Evolutionary conservation across 306 rosid genomes (phyloP), one percentile per base, ranked within the genome.

Genomic region (Cajanus cajan): DNA sequence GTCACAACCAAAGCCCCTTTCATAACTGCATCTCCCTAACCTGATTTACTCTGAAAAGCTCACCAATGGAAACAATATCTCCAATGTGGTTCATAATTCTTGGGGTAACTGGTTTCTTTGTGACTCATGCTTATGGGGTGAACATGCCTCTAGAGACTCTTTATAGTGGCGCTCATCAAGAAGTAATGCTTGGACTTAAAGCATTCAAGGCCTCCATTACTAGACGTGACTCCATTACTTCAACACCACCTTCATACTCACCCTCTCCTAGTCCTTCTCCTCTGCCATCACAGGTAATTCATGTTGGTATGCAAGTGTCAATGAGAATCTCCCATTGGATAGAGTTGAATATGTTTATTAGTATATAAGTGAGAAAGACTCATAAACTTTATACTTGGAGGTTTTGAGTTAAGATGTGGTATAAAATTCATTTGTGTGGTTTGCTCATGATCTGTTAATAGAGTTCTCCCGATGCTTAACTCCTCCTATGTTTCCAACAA

Each of bases 131-230:
- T 18, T 50, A 52, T 61, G 87, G 71, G 3, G 78, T 50, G n/a
- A 43, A 71, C 19, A 19, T 80, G 69, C 71, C 68, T 74, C 55
- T 69, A 2, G 73, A 47, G 25, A 72, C 40, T 4, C 40, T 78
- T 44, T 68, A 66, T 52, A 43, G 51, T 41, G 37, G 8, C 41
- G 68, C 39, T 59, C 78, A 75, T 47, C 81, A 63, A 10, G 78
- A 51, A 25, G 74, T 85, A 61, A 21, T 86, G 22, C 81, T 65
- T 36, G 74, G 64, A 77, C 11, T 92, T 50, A 77, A 85, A 77
- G 82, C 87, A 63, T 50, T 89, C 45, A 89, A 89, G 70, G 86
- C 86, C 33, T 81, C 91, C n/a, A 72, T 82, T 1, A 3, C 50
- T 8, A 68, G 63, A 8, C 87, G 31, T 45, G 86, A 69, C 31